These are phyloP conservation scores for Sphagnum tenellum DNA, from an alignment of 225 moss, liverwort and hornwort species.

Conservation along the genomic window DNA sequence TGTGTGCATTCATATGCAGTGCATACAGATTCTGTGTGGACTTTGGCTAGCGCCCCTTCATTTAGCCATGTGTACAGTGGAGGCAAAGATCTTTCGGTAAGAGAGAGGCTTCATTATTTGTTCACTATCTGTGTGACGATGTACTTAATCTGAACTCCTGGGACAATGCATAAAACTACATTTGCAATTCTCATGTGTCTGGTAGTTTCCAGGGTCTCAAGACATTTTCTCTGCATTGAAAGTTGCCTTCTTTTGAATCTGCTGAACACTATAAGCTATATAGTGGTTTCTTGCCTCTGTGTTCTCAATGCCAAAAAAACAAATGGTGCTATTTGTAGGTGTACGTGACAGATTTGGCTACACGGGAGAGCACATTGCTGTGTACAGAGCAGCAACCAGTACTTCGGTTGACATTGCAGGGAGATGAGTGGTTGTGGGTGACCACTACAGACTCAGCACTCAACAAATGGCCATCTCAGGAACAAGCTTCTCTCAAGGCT, in stretches of 20 bases:
- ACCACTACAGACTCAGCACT: constrained; percentile 80
- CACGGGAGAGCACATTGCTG: constrained; percentile 72
- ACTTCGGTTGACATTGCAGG: constrained; percentile 62
- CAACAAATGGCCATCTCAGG: constrained; percentile 74
- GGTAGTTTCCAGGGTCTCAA: no score
- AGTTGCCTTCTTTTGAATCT: no score
- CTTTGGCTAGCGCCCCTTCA: constrained; percentile 73
- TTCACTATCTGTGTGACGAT: no score
- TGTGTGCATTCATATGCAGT: constrained; percentile 95
- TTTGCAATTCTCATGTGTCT: no score
- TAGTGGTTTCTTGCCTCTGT: no score
- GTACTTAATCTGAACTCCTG: no score
- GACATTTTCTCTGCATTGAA: no score
- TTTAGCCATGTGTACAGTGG: constrained; percentile 88
- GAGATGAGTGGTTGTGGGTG: constrained; percentile 86
- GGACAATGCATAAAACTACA: no score
- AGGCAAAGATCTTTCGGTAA: constrained; percentile 78
- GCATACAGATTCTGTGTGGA: constrained; percentile 93
- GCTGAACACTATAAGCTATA: no score
- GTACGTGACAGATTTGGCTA: constrained; percentile 68
- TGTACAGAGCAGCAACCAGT: constrained; percentile 78
- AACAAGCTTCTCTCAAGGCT: constrained; percentile 29
- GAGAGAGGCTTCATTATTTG: not conserved
- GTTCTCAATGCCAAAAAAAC: no score
- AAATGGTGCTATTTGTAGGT: constrained; percentile 26